Evolutionary conservation across 306 rosid species (phyloP).

Genomic region (Cajanus cajan): DNA sequence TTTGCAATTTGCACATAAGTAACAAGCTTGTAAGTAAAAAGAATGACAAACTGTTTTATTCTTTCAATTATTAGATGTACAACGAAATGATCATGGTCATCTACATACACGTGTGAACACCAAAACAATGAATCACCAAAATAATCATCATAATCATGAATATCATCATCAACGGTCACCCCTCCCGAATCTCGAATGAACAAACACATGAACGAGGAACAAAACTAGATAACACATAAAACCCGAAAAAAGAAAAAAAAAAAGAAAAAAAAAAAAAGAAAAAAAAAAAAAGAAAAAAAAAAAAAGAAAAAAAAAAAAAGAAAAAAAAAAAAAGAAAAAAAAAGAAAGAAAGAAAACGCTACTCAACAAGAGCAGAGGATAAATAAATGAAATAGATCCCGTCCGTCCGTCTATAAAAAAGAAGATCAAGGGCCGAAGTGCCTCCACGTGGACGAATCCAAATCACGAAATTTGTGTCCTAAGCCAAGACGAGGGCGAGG

Average conservation of each 20-base stretch:
- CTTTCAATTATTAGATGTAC: slow-evolving; percentile 56
- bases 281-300: too few species aligned
- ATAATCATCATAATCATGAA: slow-evolving; percentile 28
- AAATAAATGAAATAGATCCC: slow-evolving; percentile 54
- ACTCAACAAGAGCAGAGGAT: slow-evolving; percentile 15
- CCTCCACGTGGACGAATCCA: slow-evolving; percentile 42
- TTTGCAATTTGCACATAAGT: background rate
- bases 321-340: too few species aligned
- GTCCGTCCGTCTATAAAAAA: slow-evolving; percentile 45
- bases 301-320: too few species aligned
- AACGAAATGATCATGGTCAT: slow-evolving; percentile 55
- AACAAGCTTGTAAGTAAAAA: slow-evolving; percentile 25
- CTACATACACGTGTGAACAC: slow-evolving; percentile 58
- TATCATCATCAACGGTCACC: slow-evolving; percentile 4
- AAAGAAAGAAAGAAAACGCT: slow-evolving; percentile 20
- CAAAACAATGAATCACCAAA: slow-evolving; percentile 57
- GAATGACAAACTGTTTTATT: slow-evolving; percentile 69
- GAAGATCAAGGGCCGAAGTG: slow-evolving; percentile 33
- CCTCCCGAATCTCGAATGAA: slow-evolving; percentile 39
- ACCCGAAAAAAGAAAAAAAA: background rate
- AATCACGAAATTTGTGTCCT: too few species aligned
- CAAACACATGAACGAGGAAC: slow-evolving; percentile 31
- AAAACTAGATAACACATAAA: slow-evolving; percentile 14
- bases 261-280: too few species aligned
- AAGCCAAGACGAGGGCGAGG: slow-evolving; percentile 65